A percentile compares a stretch with the other conserved stretches of the same genome.
Evolutionary conservation across 305 asterid genomes (phyloP).

Genomic region (Petunia hybrid): DNA sequence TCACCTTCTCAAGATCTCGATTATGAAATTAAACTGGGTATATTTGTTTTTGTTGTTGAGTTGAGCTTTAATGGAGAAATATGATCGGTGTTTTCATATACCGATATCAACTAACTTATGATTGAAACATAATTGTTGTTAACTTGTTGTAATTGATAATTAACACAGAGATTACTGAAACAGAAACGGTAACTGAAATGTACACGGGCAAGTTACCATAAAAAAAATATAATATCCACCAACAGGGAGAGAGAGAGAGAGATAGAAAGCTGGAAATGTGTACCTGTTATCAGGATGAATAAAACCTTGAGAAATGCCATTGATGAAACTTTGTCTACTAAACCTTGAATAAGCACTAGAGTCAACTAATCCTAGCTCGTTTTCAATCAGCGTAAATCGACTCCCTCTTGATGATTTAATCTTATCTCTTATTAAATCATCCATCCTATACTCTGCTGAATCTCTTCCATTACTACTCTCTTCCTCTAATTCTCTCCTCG

Average conservation of each 20-base stretch:
- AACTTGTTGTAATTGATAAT: no score
- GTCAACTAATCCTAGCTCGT: slow-evolving; percentile 54
- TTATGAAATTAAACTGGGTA: no score
- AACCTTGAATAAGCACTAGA: slow-evolving; percentile 42
- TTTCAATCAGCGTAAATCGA: slow-evolving; percentile 60
- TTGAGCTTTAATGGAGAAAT: no score
- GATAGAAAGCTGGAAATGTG: neutral
- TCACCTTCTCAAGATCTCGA: no score
- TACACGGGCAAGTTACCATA: no score
- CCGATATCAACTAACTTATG: no score
- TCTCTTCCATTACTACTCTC: slow-evolving; percentile 21
- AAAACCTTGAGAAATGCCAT: slow-evolving; percentile 64
- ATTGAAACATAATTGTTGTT: no score
- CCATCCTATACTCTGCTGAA: slow-evolving; percentile 60
- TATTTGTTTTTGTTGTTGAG: no score
- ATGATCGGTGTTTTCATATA: no score
- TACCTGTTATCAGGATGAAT: slow-evolving; percentile 83
- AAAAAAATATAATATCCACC: no score
- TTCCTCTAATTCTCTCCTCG: slow-evolving; percentile 25
- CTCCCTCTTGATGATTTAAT: slow-evolving; percentile 64
- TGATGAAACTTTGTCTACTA: slow-evolving; percentile 61
- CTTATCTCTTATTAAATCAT: slow-evolving; percentile 54
- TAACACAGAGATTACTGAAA: no score
- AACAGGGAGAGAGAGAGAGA: neutral
- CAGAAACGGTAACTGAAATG: no score